phyloP scores from a whole-genome alignment of 208 protist genomes.

The Leishmania lainsoni region DNA sequence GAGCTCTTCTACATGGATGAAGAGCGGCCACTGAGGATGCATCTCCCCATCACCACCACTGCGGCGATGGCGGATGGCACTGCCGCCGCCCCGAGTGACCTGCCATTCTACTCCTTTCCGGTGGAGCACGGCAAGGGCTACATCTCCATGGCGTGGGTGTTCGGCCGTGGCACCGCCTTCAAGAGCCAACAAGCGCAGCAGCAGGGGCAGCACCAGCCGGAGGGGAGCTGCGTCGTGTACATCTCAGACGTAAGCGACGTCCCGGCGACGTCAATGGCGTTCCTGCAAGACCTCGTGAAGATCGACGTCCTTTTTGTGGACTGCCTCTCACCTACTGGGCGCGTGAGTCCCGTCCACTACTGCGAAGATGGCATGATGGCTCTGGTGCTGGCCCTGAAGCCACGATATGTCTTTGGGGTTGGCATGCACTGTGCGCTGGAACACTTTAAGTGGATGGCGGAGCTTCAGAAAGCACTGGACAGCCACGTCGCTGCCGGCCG shows the following conservation, averaged over 20 bases:
- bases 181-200: constrained; percentile 30
- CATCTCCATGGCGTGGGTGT: constrained; percentile 84
- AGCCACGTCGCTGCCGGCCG: constrained; percentile 27
- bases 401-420: constrained; percentile 53
- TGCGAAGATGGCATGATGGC: constrained; percentile 66
- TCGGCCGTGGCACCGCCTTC: constrained; percentile 74
- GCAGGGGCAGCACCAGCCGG: constrained; percentile 1
- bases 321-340: constrained; percentile 51
- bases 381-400: constrained; percentile 52
- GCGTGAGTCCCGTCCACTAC: constrained; percentile 54
- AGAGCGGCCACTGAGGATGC: constrained; percentile 38
- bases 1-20: constrained; percentile 71
- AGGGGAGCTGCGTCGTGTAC: constrained; percentile 75
- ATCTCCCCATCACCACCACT: constrained; percentile 41
- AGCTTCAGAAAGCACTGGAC: constrained; percentile 41
- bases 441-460: constrained; percentile 38
- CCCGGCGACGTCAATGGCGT: constrained; percentile 62
- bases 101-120: constrained; percentile 74
- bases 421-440: constrained; percentile 86
- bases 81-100: constrained; percentile 3
- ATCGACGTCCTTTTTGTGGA: constrained; percentile 84
- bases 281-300: constrained; percentile 73
- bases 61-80: constrained; percentile 8
- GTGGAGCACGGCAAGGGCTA: constrained; percentile 78
- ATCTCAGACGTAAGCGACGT: constrained; percentile 78